Evolutionary conservation across 805 yeast species (phyloP).

Genomic region (Lipomyces sp.): DNA sequence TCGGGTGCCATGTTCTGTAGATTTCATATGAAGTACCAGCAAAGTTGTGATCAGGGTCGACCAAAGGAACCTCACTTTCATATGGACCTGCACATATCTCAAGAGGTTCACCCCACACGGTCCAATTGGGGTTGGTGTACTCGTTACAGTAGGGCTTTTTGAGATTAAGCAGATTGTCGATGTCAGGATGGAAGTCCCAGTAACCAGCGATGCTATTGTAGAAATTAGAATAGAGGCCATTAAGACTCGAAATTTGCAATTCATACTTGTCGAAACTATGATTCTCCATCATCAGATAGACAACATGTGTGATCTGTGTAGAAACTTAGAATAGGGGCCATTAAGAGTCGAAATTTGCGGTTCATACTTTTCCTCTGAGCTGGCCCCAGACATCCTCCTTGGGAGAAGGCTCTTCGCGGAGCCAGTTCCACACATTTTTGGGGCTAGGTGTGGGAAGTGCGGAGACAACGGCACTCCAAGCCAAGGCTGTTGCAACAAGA

Average conservation of each 20-base stretch:
- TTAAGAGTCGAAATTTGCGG: neutral
- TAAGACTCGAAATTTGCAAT: neutral
- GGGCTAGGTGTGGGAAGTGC: neutral
- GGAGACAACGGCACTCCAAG: neutral
- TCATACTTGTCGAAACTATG: conserved; percentile 7
- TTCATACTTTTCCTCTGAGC: conserved; percentile 6
- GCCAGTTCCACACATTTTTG: neutral
- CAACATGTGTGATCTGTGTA: conserved; percentile 13
- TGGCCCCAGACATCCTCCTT: neutral
- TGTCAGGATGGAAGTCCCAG: conserved; percentile 11
- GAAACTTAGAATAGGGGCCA: neutral
- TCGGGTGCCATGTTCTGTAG: conserved; percentile 10
- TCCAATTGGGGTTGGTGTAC: conserved; percentile 11
- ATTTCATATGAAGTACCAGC: conserved; percentile 8
- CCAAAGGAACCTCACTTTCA: conserved; percentile 9
- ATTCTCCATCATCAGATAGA: conserved; percentile 17
- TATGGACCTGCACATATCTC: conserved; percentile 5
- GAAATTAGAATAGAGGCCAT: neutral
- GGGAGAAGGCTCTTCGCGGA: neutral
- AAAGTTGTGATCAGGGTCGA: conserved; percentile 8
- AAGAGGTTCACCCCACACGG: conserved; percentile 12
- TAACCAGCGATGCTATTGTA: conserved; percentile 7
- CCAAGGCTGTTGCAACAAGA: neutral
- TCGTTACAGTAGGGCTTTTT: conserved; percentile 6
- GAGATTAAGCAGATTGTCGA: conserved; percentile 5